Evolutionary conservation across 1,284 basidiomycete species (phyloP).

Genomic region (Takashimella koratensis): DNA sequence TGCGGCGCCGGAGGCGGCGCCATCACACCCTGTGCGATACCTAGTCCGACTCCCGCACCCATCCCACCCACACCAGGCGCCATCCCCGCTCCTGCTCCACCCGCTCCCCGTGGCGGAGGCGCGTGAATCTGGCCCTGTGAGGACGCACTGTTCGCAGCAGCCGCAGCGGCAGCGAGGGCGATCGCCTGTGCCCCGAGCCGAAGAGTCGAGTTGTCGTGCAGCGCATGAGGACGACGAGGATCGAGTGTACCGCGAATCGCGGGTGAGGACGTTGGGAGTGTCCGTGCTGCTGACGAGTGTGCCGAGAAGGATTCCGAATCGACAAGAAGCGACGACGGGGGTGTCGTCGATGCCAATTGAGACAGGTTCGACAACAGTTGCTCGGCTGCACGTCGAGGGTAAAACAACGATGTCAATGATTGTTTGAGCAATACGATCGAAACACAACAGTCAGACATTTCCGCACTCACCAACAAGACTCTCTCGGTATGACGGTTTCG

Average conservation of each 20-base stretch:
- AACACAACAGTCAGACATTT: no score
- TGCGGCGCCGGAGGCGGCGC: constrained; percentile 3
- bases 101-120: not conserved
- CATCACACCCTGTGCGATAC: constrained; percentile 7
- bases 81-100: no score
- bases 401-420: no score
- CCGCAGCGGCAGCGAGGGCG: not conserved
- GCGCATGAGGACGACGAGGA: constrained; percentile 34
- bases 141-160: not conserved
- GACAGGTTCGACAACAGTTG: constrained; percentile 11
- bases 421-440: no score
- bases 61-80: not conserved
- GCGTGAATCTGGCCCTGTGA: not conserved
- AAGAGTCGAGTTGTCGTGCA: constrained; percentile 32
- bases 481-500: constrained; percentile 26
- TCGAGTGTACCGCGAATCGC: constrained; percentile 40
- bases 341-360: not conserved
- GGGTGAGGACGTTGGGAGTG: constrained; percentile 24
- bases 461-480: constrained; percentile 29
- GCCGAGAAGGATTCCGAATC: not conserved
- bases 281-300: constrained; percentile 4
- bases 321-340: not conserved
- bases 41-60: constrained; percentile 2
- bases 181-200: constrained; percentile 10
- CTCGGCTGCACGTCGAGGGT: constrained; percentile 11